phyloP scores from a whole-genome alignment of 73 alveolate genomes.

The Paramecium biaurelia region DNA sequence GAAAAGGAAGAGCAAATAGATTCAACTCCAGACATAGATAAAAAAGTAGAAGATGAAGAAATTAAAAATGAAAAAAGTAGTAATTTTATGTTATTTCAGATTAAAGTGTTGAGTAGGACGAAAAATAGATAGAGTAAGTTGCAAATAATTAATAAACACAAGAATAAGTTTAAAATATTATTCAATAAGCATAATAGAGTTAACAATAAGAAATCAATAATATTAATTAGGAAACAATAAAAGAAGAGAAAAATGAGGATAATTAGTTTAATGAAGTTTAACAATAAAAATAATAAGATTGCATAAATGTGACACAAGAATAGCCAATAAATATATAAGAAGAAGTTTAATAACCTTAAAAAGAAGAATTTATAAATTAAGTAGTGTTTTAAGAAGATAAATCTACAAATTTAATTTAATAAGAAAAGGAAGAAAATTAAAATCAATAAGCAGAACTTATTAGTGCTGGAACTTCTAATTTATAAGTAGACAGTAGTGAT shows the following conservation, averaged over 20 bases:
- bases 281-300: not conserved
- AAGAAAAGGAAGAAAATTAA: no score
- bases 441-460: not conserved
- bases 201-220: not conserved
- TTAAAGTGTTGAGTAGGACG: not conserved
- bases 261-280: not conserved
- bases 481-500: not conserved
- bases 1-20: not conserved
- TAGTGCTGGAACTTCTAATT: not conserved
- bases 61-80: not conserved
- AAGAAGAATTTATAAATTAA: not conserved
- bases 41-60: not conserved
- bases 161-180: not conserved
- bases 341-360: not conserved
- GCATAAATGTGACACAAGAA: not conserved
- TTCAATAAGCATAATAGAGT: not conserved
- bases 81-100: not conserved
- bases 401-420: not conserved
- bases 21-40: not conserved
- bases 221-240: not conserved
- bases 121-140: not conserved
- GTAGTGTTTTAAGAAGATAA: not conserved
- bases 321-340: not conserved
- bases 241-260: not conserved
- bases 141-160: not conserved